Percentiles rank a stretch among this genome's conserved stretches.
These are phyloP conservation scores for Hericium erinaceus DNA, from an alignment of 768 basidiomycete species.

Conservation along the genomic window DNA sequence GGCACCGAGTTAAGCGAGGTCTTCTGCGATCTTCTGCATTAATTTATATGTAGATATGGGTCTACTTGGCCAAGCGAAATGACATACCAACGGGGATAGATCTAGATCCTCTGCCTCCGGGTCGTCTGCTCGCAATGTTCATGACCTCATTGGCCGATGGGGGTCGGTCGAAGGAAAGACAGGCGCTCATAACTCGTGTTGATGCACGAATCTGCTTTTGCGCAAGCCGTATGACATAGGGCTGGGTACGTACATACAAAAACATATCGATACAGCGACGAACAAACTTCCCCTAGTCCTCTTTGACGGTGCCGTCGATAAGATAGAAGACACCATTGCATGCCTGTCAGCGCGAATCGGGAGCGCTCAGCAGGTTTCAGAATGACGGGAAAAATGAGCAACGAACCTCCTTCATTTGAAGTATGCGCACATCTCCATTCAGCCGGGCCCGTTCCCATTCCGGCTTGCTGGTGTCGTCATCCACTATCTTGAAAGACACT, in stretches of 20 bases:
- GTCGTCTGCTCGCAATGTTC: background rate
- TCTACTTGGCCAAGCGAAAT: no score
- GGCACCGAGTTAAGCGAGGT: no score
- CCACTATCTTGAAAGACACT: conserved; percentile 40
- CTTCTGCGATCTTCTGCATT: no score
- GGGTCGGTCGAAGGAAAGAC: background rate
- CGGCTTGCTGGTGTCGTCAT: conserved; percentile 26
- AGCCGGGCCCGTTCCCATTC: conserved; percentile 55
- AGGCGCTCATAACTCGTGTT: background rate
- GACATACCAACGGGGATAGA: no score
- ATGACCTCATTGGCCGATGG: background rate
- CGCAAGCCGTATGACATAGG: background rate
- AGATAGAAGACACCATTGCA: conserved; percentile 50
- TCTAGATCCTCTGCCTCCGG: no score
- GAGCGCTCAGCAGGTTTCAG: conserved; percentile 2
- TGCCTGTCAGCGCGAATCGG: conserved; percentile 25
- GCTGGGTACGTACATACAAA: background rate
- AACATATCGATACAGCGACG: background rate
- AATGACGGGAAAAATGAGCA: background rate
- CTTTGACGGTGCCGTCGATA: conserved; percentile 42
- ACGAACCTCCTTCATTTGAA: conserved; percentile 53
- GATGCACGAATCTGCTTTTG: background rate
- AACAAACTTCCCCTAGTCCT: conserved; percentile 13
- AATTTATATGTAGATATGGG: no score
- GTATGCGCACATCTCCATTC: conserved; percentile 45